Base-by-base conservation (phyloP, 345 rosid species). In the Hevea brasiliensis region DNA sequence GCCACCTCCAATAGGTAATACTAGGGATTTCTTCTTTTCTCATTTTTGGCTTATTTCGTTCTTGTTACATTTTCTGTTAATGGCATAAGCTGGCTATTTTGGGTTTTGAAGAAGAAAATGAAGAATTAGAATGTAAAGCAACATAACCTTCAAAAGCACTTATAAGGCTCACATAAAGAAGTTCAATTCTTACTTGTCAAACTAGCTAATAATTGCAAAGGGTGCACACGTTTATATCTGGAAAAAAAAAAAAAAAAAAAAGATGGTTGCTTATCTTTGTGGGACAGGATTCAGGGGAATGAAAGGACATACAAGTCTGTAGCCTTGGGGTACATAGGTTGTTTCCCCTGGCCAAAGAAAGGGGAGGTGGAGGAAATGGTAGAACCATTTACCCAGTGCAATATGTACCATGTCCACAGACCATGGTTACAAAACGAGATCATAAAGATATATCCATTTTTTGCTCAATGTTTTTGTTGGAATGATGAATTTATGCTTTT, bases 1-100 rank as follows among this genome's bases (percentile, higher is more conserved):
- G 58, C 97, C 91, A 56, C 91, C 92, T 69, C 62, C 77, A 8
- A 76, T 87, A 75, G 92, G 93, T 92, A 87, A 84, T 67, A 70
- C 7, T 61, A 53, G 10, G 7, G 23, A 23, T 67, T 29, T 9
- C 13, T 7, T 17, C 41, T 61, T 20, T 12, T 50, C 7, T 4
- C 50, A 15, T 27, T 42, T 45, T 18, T 57, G 3, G 4, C 44
- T 41, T 47, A 42, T 47, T 61, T 37, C 74, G 7, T 20, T 50
- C 12, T 18, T 48, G 27, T n/a, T 21, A 26, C 40, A n/a, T 26
- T 45, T 42, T 47, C 67, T 27, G 11, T 59, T 27, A 45, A 18
- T 29, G 73, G 56, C 23, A 4, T 21, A 48, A n/a, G 8, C 21
- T 13, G 5, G 14, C 15, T n/a, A 56, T 41, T 32, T 37, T 59